Evolutionary conservation across 2,329 filamentous ascomycete species (phyloP), one percentile per base, ranked within the genome.

Genomic region (Diaporthe sp.): DNA sequence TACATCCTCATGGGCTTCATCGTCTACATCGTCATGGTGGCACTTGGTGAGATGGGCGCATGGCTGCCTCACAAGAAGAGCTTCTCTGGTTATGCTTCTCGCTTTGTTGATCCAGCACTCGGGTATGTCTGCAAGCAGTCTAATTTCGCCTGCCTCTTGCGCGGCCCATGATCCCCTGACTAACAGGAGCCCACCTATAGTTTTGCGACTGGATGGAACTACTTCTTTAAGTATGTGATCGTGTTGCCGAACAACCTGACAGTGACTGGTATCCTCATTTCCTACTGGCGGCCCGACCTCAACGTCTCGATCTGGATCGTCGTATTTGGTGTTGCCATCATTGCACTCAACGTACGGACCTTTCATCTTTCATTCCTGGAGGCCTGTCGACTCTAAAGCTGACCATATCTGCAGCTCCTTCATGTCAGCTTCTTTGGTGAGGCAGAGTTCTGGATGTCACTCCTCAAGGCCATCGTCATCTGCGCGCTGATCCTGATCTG

Each of bases 21-120:
- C 64, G 87, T 91, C 35, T 91, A 86, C 81, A 87, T 87, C n/a
- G 88, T 90, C 79, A 91, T 91, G 86, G 83, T 83, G 22, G 81
- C 81, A 12, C 77, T 84, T 22, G 83, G 83, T 19, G 83, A 84
- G 74, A 82, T 82, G 79, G 78, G 80, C 1, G 75, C 81, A 0
- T 79, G 78, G 19, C 58, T 82, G 4, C 81, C 80, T 0, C 78
- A 79, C 64, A 77, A 80, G 25, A 80, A 81, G 61, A 79, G 80
- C 0, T 82, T 82, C 66, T 73, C 75, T 19, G 80, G 81, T 0
- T 82, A 82, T 40, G 80, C 81, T 0, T 79, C 77, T 10, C 77
- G 80, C 5, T 79, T 82, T 54, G 80, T 81, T 30, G 81, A 82
- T 19, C 81, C 81, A 0, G 81, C 81, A 22, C 72, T 82, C 25